phyloP scores from a whole-genome alignment of 495 filamentous ascomycete species.

The Hamigera avellanea region DNA sequence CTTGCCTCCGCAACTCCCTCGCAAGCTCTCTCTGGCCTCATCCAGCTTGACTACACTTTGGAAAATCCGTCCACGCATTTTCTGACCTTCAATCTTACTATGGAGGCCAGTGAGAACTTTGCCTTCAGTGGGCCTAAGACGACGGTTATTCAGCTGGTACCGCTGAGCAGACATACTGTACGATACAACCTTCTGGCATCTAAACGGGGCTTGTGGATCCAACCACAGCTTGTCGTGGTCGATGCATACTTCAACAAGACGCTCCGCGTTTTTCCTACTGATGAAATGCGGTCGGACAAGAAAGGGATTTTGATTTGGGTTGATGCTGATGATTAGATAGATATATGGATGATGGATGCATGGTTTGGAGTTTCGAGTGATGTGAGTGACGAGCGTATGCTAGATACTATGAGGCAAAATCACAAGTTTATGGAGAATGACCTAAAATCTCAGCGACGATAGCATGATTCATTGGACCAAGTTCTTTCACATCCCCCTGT shows the following conservation, averaged over 20 bases:
- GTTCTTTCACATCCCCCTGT: no score
- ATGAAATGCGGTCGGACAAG: slow-evolving; percentile 64
- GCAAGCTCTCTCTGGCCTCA: slow-evolving; percentile 24
- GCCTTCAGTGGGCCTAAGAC: slow-evolving; percentile 86
- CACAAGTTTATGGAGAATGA: no score
- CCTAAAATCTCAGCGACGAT: not conserved
- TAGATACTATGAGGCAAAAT: no score
- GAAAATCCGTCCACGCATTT: slow-evolving; percentile 94
- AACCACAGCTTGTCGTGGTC: slow-evolving; percentile 59
- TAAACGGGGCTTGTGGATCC: slow-evolving; percentile 57
- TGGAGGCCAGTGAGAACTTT: slow-evolving; percentile 89
- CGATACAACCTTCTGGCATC: slow-evolving; percentile 54
- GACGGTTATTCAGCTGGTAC: slow-evolving; percentile 62
- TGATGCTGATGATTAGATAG: slow-evolving; percentile 38
- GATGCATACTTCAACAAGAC: slow-evolving; percentile 88
- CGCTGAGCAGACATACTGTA: slow-evolving; percentile 59
- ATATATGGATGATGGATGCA: not conserved
- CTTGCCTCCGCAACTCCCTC: slow-evolving; percentile 51
- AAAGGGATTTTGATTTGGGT: slow-evolving; percentile 62
- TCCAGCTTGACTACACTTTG: slow-evolving; percentile 56
- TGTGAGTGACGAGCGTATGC: no score
- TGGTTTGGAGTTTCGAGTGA: no score
- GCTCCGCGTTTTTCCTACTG: slow-evolving; percentile 57
- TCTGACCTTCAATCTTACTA: slow-evolving; percentile 77
- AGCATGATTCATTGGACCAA: no score